Percentiles rank a stretch among this genome's conserved stretches.
Conservation (phyloP, 164 flowering plant species). For the Buxus sempervirens region DNA sequence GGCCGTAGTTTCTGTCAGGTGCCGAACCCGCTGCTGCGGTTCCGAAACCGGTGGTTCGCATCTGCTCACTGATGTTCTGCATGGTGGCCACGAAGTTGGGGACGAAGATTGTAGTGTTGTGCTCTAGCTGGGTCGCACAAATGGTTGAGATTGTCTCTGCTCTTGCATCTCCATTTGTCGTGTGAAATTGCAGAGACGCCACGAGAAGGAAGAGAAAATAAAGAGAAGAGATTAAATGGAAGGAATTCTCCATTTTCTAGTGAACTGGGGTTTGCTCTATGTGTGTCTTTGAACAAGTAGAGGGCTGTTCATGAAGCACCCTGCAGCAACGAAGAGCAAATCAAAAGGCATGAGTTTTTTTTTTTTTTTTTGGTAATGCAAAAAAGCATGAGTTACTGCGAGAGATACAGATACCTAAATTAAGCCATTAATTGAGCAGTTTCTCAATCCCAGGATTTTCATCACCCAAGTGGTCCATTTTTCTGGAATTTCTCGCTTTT, state of each 20-base stretch:
- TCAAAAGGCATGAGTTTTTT: too few species aligned
- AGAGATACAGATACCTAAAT: too few species aligned
- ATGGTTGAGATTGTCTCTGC: conserved; percentile 32
- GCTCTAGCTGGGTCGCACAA: conserved; percentile 44
- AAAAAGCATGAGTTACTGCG: too few species aligned
- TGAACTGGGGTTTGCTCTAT: background rate
- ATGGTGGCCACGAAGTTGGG: conserved; percentile 66
- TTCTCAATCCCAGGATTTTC: too few species aligned
- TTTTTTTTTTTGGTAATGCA: too few species aligned
- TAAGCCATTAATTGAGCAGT: too few species aligned
- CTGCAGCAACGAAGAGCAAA: too few species aligned
- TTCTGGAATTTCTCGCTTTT: too few species aligned
- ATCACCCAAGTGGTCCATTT: too few species aligned
- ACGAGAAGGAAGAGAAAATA: conserved; percentile 20
- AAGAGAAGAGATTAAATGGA: background rate
- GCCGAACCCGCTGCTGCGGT: conserved; percentile 48
- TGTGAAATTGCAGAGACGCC: conserved; percentile 13
- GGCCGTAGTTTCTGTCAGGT: conserved; percentile 54
- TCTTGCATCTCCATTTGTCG: conserved; percentile 56
- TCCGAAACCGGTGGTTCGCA: conserved; percentile 52
- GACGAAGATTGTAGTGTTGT: conserved; percentile 51
- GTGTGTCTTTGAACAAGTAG: too few species aligned
- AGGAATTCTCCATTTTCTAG: conserved; percentile 22
- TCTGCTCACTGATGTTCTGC: conserved; percentile 66
- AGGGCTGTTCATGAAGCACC: background rate